Evolutionary conservation across 1,139 yeast genomes (phyloP), one percentile per base, ranked within the genome.

Genomic region (Casaregolazyma suthepensis): DNA sequence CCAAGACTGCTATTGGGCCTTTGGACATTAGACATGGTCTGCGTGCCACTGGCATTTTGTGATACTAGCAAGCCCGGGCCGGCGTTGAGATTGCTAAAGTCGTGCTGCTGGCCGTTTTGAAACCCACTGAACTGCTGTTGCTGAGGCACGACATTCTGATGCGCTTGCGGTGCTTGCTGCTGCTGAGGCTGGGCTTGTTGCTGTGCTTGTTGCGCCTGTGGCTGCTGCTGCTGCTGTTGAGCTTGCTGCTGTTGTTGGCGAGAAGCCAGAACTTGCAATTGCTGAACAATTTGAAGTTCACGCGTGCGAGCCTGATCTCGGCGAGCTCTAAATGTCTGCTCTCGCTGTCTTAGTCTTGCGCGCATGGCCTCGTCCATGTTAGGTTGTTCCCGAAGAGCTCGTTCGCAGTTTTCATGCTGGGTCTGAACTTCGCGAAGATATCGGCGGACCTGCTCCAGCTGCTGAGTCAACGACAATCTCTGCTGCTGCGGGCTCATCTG

Each of bases 231-330:
- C 35, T 49, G 60, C 45, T 51, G 59, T 20, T 50, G 56, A 50
- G 59, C 63, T 53, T 58, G 65, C 45, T 60, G 63, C 22, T 57
- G 64, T 50, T 48, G 62, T 53, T 48, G 59, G 45, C 54, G 49
- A 40, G 57, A 46, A 44, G 19, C 43, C 43, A 46, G 54, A 46
- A 51, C 47, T 44, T 52, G 59, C 38, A 68, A 69, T 52, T 69
- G 64, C 51, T 64, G 67, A 52, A 64, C 60, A 26, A 64, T 53
- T 13, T 60, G 58, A 37, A 63, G 54, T 22, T 63, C 67, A 51
- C 59, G 53, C 13, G 59, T 52, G 23, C 59, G 59, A 44, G 53
- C 55, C 48, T 62, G 64, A 48, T 64, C 67, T 13, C 63, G 55
- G 23, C 59, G 57, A 23, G 60, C 59, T n/a, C 67, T 57, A 12